These are phyloP conservation scores for Thymus mandschuricus DNA, from an alignment of 257 asterid species.

Conservation along the genomic window DNA sequence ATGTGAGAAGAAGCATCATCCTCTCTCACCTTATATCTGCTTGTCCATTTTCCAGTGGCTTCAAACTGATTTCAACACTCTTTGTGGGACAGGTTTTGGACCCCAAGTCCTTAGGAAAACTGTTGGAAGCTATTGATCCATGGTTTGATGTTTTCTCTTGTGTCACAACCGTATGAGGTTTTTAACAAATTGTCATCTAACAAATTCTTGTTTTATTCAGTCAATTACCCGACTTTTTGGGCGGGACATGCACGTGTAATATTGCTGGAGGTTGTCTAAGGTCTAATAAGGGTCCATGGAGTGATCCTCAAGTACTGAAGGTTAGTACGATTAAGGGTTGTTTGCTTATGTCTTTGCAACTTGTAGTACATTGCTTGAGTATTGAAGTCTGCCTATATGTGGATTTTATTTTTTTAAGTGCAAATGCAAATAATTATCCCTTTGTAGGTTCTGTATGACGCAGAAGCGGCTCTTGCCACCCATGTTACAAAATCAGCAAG, in stretches of 20 bases:
- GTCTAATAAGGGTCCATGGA: slow-evolving; percentile 96
- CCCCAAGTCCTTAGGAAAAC: slow-evolving; percentile 75
- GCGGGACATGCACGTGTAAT: slow-evolving; percentile 83
- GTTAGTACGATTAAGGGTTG: slow-evolving; percentile 39
- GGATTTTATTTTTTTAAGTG: slow-evolving; percentile 36
- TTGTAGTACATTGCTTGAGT: slow-evolving; percentile 9
- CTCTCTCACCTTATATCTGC: not conserved
- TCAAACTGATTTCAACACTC: slow-evolving; percentile 24
- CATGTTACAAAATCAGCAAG: slow-evolving; percentile 51
- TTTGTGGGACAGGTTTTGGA: slow-evolving; percentile 72
- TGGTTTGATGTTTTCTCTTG: slow-evolving; percentile 49
- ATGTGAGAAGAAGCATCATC: slow-evolving; percentile 48
- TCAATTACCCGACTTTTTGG: slow-evolving; percentile 93
- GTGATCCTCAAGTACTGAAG: slow-evolving; percentile 84
- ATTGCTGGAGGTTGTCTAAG: slow-evolving; percentile 87
- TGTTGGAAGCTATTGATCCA: slow-evolving; percentile 74
- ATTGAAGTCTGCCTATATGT: slow-evolving; percentile 28
- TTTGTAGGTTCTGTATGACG: slow-evolving; percentile 63
- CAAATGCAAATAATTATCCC: slow-evolving; percentile 23
- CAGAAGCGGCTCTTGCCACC: slow-evolving; percentile 56
- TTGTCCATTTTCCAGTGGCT: not conserved
- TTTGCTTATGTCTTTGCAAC: slow-evolving; percentile 1
- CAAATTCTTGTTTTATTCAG: slow-evolving; percentile 40
- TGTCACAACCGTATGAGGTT: slow-evolving; percentile 27
- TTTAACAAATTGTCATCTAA: slow-evolving; percentile 27